A percentile compares a stretch with the other conserved stretches of the same genome.
These are phyloP conservation scores for Cucurbita argyrosperma DNA, from an alignment of 306 rosid genomes.

Conservation along the genomic window DNA sequence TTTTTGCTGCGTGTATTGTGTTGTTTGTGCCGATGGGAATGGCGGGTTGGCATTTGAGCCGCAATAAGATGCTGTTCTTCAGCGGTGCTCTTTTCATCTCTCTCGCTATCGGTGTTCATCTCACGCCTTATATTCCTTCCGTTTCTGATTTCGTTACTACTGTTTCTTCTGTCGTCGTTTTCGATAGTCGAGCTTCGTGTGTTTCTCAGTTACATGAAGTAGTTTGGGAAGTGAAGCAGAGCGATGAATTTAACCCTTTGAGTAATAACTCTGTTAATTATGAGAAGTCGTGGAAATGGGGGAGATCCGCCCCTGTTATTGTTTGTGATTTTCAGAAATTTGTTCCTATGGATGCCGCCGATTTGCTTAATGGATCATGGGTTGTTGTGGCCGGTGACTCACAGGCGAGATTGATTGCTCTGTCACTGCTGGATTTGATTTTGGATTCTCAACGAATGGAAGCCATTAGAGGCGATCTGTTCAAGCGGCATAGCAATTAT, in stretches of 20 bases:
- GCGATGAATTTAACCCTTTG: constrained; percentile 20
- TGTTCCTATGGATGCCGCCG: constrained; percentile 32
- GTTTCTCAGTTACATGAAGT: constrained; percentile 58
- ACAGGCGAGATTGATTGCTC: constrained; percentile 48
- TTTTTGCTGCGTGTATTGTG: constrained; percentile 77
- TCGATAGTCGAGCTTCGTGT: constrained; percentile 62
- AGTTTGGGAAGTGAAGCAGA: constrained; percentile 39
- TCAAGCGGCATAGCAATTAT: constrained; percentile 64
- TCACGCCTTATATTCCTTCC: constrained; percentile 78
- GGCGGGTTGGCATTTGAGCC: constrained; percentile 96
- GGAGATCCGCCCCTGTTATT: constrained; percentile 22
- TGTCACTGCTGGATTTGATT: constrained; percentile 41
- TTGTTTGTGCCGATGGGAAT: constrained; percentile 88
- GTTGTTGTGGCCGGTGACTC: constrained; percentile 82
- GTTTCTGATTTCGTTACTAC: constrained; percentile 51
- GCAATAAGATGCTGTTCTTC: constrained; percentile 86
- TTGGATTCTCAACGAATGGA: constrained; percentile 39
- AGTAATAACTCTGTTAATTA: constrained; percentile 34
- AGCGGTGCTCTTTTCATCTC: constrained; percentile 85
- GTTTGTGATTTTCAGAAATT: constrained; percentile 57
- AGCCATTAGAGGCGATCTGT: constrained; percentile 28
- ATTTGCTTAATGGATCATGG: constrained; percentile 90
- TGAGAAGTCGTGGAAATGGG: constrained; percentile 54
- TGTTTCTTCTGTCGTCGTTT: constrained; percentile 48
- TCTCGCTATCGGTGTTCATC: constrained; percentile 87